Evolutionary conservation across 2,329 filamentous ascomycete species (phyloP).

Genomic region (Aspergillus vadensis): DNA sequence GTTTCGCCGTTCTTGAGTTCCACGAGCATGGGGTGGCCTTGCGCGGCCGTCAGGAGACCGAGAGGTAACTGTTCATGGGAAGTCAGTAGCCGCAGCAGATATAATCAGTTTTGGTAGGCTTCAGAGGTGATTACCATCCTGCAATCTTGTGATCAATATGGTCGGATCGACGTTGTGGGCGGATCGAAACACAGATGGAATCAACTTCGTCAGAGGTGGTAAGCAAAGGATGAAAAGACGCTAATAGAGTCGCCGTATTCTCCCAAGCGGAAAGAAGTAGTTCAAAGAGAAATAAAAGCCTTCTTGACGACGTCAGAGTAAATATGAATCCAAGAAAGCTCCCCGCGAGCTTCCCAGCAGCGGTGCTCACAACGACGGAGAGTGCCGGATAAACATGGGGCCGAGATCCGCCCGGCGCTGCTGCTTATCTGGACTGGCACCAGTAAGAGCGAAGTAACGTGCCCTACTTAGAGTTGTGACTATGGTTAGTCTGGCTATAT

Average conservation of each 20-base stretch:
- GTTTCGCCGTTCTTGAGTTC: conserved; percentile 98
- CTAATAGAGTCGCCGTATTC: neutral
- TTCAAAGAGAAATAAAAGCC: neutral
- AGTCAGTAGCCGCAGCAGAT: neutral
- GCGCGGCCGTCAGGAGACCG: conserved; percentile 88
- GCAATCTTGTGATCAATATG: neutral
- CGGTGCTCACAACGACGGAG: conserved; percentile 15
- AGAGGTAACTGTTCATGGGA: conserved; percentile 57
- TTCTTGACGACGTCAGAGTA: neutral
- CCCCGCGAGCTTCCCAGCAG: conserved; percentile 14
- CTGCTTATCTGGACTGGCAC: neutral
- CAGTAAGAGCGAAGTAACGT: neutral
- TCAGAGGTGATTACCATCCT: neutral
- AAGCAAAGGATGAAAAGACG: neutral
- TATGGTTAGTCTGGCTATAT: neutral
- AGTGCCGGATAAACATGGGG: conserved; percentile 11
- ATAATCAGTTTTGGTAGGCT: too few species aligned
- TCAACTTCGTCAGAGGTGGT: neutral
- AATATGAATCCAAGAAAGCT: conserved; percentile 13
- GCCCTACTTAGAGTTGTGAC: neutral
- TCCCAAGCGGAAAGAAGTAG: neutral
- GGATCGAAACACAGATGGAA: neutral
- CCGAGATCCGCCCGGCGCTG: conserved; percentile 12
- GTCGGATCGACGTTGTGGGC: neutral
- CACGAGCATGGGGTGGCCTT: conserved; percentile 96